phyloP scores from a whole-genome alignment of 495 filamentous ascomycete genomes.

The Xylaria intraflava region DNA sequence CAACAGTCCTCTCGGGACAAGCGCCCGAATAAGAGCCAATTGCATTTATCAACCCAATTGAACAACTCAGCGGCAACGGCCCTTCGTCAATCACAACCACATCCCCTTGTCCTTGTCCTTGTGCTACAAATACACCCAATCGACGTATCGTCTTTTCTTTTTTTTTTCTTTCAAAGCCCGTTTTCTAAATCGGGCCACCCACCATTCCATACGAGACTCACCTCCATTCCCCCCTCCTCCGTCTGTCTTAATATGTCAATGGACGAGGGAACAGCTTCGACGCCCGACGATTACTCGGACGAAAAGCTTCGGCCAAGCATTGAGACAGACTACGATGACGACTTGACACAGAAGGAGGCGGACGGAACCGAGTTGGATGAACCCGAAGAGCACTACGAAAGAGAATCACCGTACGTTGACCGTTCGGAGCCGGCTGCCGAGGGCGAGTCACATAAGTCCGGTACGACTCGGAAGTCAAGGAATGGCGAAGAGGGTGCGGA shows the following conservation, averaged over 20 bases:
- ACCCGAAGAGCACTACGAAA: constrained; percentile 5
- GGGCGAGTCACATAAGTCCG: constrained; percentile 4
- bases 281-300: constrained; percentile 3
- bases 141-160: not conserved
- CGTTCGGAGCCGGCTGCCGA: not conserved
- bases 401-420: constrained; percentile 3
- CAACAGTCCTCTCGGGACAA: not conserved
- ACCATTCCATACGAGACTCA: constrained; percentile 40
- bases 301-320: constrained; percentile 1
- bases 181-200: constrained; percentile 25
- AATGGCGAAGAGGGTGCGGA: constrained; percentile 41
- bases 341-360: constrained; percentile 6
- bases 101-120: not conserved
- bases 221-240: constrained; percentile 37
- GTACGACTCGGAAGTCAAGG: constrained; percentile 15
- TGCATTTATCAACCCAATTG: not conserved
- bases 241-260: constrained; percentile 30
- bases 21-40: constrained; percentile 1
- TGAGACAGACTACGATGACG: constrained; percentile 3
- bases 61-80: constrained; percentile 3
- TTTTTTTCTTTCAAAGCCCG: constrained; percentile 13
- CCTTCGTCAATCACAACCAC: not conserved
- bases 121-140: constrained; percentile 4
- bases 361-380: not conserved
- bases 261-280: constrained; percentile 20